phyloP scores from a whole-genome alignment of 1,139 yeast genomes.

The Kodamaea plutei region DNA sequence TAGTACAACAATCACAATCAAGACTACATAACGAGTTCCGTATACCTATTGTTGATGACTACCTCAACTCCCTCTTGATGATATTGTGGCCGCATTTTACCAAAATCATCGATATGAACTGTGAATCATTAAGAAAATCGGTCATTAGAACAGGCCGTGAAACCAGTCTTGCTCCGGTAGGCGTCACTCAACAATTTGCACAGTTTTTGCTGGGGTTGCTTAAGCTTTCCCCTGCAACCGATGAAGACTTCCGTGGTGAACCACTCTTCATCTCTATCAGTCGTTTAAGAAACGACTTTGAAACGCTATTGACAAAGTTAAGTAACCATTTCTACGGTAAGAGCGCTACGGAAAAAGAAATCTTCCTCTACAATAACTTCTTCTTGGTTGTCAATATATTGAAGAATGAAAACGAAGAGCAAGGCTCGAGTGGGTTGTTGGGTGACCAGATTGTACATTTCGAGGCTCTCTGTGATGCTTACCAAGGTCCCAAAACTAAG shows the following conservation, averaged over 20 bases:
- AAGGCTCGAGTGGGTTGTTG: constrained; percentile 41
- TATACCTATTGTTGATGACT: constrained; percentile 73
- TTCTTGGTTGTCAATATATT: constrained; percentile 49
- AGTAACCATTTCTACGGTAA: constrained; percentile 38
- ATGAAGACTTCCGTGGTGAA: constrained; percentile 42
- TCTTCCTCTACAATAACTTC: constrained; percentile 76
- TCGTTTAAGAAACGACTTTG: constrained; percentile 75
- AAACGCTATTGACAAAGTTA: constrained; percentile 67
- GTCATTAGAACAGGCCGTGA: constrained; percentile 25
- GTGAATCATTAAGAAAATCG: constrained; percentile 58
- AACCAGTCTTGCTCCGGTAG: constrained; percentile 50
- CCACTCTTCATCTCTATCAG: constrained; percentile 69
- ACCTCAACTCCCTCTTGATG: constrained; percentile 63
- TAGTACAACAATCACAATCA: constrained; percentile 60
- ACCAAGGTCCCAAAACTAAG: constrained; percentile 25
- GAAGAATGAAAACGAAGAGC: constrained; percentile 42
- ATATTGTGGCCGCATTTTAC: constrained; percentile 86
- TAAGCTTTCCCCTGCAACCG: constrained; percentile 40
- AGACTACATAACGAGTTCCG: constrained; percentile 59
- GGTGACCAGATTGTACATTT: constrained; percentile 60
- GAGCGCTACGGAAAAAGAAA: constrained; percentile 52
- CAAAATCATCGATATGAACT: constrained; percentile 66
- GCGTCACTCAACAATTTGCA: constrained; percentile 75
- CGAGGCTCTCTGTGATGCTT: constrained; percentile 57
- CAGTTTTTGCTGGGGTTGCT: constrained; percentile 70